These are phyloP conservation scores for Diplodia intermedia DNA, from an alignment of 2,329 filamentous ascomycete species.

Conservation along the genomic window DNA sequence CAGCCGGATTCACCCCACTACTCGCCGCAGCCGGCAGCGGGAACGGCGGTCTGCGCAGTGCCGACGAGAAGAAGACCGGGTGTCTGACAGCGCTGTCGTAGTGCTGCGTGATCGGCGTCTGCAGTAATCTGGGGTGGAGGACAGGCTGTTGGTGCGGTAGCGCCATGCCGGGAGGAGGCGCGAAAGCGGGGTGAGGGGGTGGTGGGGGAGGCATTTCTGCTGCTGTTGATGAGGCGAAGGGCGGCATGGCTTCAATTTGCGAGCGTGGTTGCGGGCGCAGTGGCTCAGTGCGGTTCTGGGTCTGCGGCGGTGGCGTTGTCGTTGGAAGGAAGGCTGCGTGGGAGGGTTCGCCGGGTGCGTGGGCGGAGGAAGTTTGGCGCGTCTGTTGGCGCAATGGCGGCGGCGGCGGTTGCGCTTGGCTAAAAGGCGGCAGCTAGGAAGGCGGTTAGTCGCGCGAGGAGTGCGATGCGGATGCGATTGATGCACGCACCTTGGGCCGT, in stretches of 20 bases:
- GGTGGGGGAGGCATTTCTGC: constrained; percentile 17
- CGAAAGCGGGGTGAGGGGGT: constrained; percentile 32
- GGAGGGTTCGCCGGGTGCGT: background rate
- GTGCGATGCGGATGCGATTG: background rate
- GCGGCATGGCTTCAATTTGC: constrained; percentile 61
- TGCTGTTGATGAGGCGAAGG: background rate
- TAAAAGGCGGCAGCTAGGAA: constrained; percentile 16
- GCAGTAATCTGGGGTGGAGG: background rate
- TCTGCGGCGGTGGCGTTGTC: background rate
- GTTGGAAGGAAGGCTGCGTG: background rate
- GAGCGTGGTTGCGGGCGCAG: constrained; percentile 41
- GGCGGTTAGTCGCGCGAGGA: background rate
- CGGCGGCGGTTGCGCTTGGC: constrained; percentile 27
- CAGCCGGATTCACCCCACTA: constrained; percentile 49
- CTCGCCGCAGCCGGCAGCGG: constrained; percentile 41
- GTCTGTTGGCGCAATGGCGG: constrained; percentile 37
- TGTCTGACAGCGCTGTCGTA: constrained; percentile 69
- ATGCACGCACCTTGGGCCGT: constrained; percentile 47
- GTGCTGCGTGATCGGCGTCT: constrained; percentile 30
- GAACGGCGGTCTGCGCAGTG: constrained; percentile 64
- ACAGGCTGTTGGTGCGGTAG: constrained; percentile 28
- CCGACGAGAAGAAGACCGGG: constrained; percentile 77
- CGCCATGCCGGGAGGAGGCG: constrained; percentile 30
- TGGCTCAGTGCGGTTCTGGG: background rate
- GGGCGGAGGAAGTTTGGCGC: constrained; percentile 11